Evolutionary conservation across 768 basidiomycete species (phyloP), one percentile per base, ranked within the genome.

Genomic region (Lactarius hatsudake): DNA sequence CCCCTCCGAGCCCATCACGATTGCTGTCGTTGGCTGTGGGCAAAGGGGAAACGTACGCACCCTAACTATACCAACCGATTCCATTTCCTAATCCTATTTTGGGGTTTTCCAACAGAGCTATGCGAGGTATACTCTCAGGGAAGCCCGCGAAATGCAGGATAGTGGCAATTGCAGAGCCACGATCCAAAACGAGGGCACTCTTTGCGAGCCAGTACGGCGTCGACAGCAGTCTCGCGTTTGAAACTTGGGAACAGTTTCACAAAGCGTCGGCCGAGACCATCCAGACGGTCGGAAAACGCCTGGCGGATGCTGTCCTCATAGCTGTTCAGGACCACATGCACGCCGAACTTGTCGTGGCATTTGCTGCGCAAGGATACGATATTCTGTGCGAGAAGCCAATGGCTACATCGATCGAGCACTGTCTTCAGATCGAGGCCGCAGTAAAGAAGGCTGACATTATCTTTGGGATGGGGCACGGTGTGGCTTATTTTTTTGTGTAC

Each of bases 381-480:
- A 91, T 96, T 64, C 81, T 96, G 26, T 95, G 94, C 76, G 94
- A 96, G 82, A 96, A 96, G 74, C 94, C 94, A 0, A 92, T 96
- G 89, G 91, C 93, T 0, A 94, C 90, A 5, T 84, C 75, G 62
- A 72, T 90, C 43, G 80, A 83, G 62, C 91, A 91, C 69, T 91
- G 93, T 66, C 74, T 95, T 59, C 81, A 79, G 74, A 94, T 95
- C 81, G 87, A 91, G 69, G 78, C 80, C 38, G 90, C 86, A 0
- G 82, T 95, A 36, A 87, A 85, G 75, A 82, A 86, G 40, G 83
- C 88, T 2, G 85, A 85, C 0, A 81, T 86, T 51, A 88, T 95
- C 70, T 95, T 94, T 79, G 94, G 90, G 20, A 86, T 93, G 82
- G 90, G 94, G 1, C 94, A 95, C 72, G 93, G 93, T 91, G 70